These are phyloP conservation scores for Colletotrichum sp. DNA, from an alignment of 2,329 filamentous ascomycete genomes.

Conservation along the genomic window DNA sequence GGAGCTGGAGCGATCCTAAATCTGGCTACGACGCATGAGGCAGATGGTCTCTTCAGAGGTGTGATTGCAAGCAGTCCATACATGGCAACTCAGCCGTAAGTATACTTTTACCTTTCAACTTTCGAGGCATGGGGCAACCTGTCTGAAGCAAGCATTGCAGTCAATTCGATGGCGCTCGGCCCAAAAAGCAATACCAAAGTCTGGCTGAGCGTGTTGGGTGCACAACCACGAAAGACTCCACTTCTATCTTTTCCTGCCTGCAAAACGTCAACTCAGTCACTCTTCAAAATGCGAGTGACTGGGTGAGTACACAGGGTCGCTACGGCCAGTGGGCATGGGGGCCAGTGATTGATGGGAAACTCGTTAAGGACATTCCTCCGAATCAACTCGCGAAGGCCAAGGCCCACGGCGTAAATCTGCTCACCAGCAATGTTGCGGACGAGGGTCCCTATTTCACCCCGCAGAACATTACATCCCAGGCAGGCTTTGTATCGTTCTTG, in stretches of 20 bases:
- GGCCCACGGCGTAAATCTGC: neutral
- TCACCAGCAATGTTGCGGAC: slow-evolving; percentile 10
- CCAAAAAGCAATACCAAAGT: neutral
- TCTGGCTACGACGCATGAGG: neutral
- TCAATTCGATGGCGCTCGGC: neutral
- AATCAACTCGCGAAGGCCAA: neutral
- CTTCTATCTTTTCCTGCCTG: neutral
- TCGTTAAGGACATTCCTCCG: neutral
- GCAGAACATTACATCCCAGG: slow-evolving; percentile 4
- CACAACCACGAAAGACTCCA: neutral
- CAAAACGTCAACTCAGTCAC: neutral
- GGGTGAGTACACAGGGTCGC: slow-evolving; percentile 1
- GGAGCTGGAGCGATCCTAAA: neutral
- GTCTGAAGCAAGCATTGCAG: neutral
- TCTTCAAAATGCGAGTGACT: slow-evolving; percentile 10
- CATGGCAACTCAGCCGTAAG: neutral
- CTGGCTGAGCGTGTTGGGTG: slow-evolving; percentile 6
- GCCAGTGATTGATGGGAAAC: neutral
- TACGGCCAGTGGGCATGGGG: slow-evolving; percentile 11
- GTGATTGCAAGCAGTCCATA: slow-evolving; percentile 8
- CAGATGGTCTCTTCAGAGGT: neutral
- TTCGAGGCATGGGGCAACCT: neutral
- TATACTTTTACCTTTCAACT: neutral
- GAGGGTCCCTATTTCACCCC: slow-evolving; percentile 2
- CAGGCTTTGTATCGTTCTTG: neutral